phyloP scores from a whole-genome alignment of 208 protist species.

The Strigomonas oncopelti region DNA sequence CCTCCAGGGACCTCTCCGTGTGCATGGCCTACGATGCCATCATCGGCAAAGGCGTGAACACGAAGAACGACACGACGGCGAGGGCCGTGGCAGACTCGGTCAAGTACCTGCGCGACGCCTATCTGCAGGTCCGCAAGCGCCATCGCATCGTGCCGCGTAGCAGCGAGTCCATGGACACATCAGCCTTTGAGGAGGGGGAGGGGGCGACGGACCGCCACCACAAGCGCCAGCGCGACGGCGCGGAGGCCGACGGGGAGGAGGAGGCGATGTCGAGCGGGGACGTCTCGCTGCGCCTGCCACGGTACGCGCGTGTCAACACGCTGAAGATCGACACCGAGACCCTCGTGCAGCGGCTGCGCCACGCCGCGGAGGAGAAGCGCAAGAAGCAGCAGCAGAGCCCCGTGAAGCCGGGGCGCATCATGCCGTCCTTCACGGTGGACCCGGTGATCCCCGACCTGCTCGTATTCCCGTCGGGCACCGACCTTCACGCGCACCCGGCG shows the following conservation, averaged over 20 bases:
- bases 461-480: conserved; percentile 82
- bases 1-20: conserved; percentile 40
- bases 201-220: not conserved
- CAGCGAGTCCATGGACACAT: conserved; percentile 20
- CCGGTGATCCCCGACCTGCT: conserved; percentile 70
- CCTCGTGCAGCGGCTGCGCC: conserved; percentile 59
- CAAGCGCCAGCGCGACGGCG: not conserved
- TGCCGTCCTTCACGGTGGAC: conserved; percentile 72
- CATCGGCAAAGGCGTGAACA: conserved; percentile 86
- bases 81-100: conserved; percentile 63
- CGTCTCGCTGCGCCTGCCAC: conserved; percentile 40
- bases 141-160: conserved; percentile 63
- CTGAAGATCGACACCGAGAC: conserved; percentile 70
- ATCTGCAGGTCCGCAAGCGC: conserved; percentile 74
- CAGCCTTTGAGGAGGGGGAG: conserved; percentile 28
- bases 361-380: conserved; percentile 17
- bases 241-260: conserved; percentile 17
- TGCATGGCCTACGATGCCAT: conserved; percentile 87
- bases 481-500: conserved; percentile 82
- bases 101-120: conserved; percentile 76
- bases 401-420: not conserved
- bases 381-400: not conserved
- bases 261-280: not conserved
- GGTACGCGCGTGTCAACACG: conserved; percentile 88
- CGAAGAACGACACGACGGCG: conserved; percentile 74